These are phyloP conservation scores for Magnolia changhungtana DNA, from an alignment of 164 flowering plant species.

Conservation along the genomic window DNA sequence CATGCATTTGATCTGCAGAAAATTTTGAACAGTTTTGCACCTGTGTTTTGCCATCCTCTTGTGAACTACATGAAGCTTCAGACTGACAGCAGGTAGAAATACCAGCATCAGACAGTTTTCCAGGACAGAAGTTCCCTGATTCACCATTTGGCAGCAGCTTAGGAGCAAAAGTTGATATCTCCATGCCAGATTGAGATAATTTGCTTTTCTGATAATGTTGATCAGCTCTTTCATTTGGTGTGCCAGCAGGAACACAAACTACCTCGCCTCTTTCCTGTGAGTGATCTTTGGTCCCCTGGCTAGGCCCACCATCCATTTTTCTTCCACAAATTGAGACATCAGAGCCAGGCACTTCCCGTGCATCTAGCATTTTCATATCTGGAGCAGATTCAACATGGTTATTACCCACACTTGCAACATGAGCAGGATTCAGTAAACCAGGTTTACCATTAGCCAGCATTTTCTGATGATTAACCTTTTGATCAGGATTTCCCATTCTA, in stretches of 20 bases:
- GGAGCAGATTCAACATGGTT: conserved; percentile 17
- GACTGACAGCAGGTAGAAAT: conserved; percentile 13
- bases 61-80: conserved; percentile 17
- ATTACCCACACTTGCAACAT: conserved; percentile 15
- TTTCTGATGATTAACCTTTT: conserved; percentile 41
- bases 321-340: conserved; percentile 12
- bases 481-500: conserved; percentile 33
- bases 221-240: conserved; percentile 24
- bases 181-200: conserved; percentile 18
- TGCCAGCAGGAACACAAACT: conserved; percentile 19
- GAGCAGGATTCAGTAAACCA: conserved; percentile 23
- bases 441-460: conserved; percentile 38
- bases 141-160: conserved; percentile 16
- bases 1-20: conserved; percentile 22
- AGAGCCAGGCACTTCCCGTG: conserved; percentile 17
- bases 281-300: conserved; percentile 4
- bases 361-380: conserved; percentile 21
- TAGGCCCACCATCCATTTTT: conserved; percentile 23
- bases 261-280: conserved; percentile 20
- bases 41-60: conserved; percentile 16
- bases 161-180: conserved; percentile 20
- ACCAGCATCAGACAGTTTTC: conserved; percentile 17
- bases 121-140: conserved; percentile 10
- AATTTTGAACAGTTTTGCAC: conserved; percentile 21
- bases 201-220: conserved; percentile 21